A percentile compares a stretch with the other conserved stretches of the same genome.
Evolutionary conservation across 441 rosid species (phyloP).

Genomic region (Erodium texanum): DNA sequence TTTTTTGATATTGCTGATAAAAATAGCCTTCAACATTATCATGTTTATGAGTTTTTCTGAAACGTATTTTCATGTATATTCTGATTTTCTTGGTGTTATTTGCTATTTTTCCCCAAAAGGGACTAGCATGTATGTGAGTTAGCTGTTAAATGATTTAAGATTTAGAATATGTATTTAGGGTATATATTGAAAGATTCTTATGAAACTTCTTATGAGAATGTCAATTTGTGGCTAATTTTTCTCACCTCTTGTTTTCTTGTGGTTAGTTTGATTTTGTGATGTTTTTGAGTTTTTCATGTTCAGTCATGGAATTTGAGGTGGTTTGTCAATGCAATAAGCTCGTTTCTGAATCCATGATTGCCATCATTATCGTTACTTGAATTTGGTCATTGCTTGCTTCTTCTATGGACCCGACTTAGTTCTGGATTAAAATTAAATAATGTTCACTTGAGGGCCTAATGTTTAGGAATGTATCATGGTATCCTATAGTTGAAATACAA

Average conservation of each 20-base stretch:
- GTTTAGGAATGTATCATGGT: neutral
- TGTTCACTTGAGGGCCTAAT: neutral
- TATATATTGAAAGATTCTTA: neutral
- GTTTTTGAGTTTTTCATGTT: neutral
- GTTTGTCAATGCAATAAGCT: neutral
- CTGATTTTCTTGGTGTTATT: neutral
- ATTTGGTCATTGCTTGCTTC: neutral
- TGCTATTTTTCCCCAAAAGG: neutral
- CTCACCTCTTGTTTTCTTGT: neutral
- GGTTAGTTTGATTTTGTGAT: neutral
- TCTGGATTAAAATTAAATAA: neutral
- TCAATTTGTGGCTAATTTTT: neutral
- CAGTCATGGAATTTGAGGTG: neutral
- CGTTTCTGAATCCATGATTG: conserved; percentile 3
- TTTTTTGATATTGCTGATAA: neutral
- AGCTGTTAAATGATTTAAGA: neutral
- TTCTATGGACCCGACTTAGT: neutral
- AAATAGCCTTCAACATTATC: neutral
- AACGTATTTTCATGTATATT: neutral
- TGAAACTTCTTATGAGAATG: neutral
- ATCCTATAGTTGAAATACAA: neutral
- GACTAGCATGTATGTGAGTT: neutral
- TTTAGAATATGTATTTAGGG: neutral
- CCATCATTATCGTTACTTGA: neutral
- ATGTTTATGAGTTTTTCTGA: neutral